Evolutionary conservation across 257 asterid species (phyloP), one percentile per base, ranked within the genome.

Genomic region (Petunia secreta): DNA sequence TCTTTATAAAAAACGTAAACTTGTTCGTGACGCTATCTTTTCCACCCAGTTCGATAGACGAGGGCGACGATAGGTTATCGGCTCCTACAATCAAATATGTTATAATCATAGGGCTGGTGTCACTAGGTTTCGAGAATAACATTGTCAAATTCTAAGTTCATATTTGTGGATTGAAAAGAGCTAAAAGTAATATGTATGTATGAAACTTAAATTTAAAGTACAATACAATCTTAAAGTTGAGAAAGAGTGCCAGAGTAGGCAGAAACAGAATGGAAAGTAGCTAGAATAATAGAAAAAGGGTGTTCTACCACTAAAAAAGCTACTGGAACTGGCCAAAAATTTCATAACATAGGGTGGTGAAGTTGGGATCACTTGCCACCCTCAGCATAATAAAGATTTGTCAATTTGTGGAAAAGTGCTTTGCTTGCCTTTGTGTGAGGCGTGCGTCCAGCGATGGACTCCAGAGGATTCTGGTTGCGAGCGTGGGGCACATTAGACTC

Each of bases 391-490:
- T 58, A 58, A n/a, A n/a, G 15, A 58, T 58, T 58, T 58, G 63
- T 58, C 63, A 58, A 6, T 34, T 58, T 58, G 63, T 37, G 9
- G 15, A n/a, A 58, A 58, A n/a, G 74, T 66, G 13, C 40, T 66
- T 40, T 40, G 15, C 52, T 6, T 41, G 38, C 43, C 75, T 67
- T 6, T 14, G 15, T 41, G 54, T 41, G 53, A 40, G 53, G 75
- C 37, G 3, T 15, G 75, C 37, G 3, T 15, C n/a, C 54, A 14
- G 38, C 63, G 6, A 57, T 8, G 38, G 54, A 67, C 54, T 41
- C 75, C 75, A 41, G 54, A 15, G 38, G 75, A 8, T 15, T 67
- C 75, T 67, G 54, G 38, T 41, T 67, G 52, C 40, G 37, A 67
- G 75, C 43, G 37, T 25, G 15, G 40, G 54, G 75, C 38, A 14